phyloP scores from a whole-genome alignment of 495 filamentous ascomycete species.

The Talaromyces ruber region DNA sequence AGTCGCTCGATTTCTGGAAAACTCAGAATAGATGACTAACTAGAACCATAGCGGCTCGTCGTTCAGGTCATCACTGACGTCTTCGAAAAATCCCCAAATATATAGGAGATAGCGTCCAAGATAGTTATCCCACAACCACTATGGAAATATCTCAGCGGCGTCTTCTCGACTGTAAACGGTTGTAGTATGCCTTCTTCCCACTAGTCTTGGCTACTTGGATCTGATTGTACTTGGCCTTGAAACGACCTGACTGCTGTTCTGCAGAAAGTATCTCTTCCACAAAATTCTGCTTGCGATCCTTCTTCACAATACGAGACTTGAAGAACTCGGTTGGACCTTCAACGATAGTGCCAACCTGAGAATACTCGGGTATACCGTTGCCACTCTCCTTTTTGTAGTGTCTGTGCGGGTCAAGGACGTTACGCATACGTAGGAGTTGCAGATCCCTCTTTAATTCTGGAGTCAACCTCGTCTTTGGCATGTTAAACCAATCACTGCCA shows the following conservation, averaged over 20 bases:
- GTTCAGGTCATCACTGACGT: slow-evolving; percentile 24
- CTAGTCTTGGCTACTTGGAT: slow-evolving; percentile 60
- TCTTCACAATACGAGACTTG: slow-evolving; percentile 69
- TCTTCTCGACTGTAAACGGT: slow-evolving; percentile 51
- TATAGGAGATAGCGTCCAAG: slow-evolving; percentile 5
- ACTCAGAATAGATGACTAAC: slow-evolving; percentile 8
- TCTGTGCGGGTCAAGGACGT: slow-evolving; percentile 79
- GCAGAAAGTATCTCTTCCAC: slow-evolving; percentile 75
- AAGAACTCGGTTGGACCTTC: slow-evolving; percentile 86
- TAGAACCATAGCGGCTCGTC: slow-evolving; percentile 28
- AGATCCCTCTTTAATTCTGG: slow-evolving; percentile 80
- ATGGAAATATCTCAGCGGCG: slow-evolving; percentile 19
- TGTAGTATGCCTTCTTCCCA: slow-evolving; percentile 67
- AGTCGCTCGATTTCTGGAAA: slow-evolving; percentile 5
- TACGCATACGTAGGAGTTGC: slow-evolving; percentile 79
- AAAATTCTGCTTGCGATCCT: slow-evolving; percentile 81
- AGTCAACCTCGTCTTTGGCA: slow-evolving; percentile 76
- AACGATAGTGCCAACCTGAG: slow-evolving; percentile 80
- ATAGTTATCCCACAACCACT: slow-evolving; percentile 11
- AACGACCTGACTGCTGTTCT: slow-evolving; percentile 50
- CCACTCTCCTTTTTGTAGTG: slow-evolving; percentile 81
- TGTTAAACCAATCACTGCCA: slow-evolving; percentile 68
- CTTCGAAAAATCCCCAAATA: slow-evolving; percentile 9
- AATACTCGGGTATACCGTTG: slow-evolving; percentile 67
- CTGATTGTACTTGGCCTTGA: slow-evolving; percentile 63